Base-by-base conservation (phyloP, 2,329 filamentous ascomycete species). In the Epichloe glyceriae region DNA sequence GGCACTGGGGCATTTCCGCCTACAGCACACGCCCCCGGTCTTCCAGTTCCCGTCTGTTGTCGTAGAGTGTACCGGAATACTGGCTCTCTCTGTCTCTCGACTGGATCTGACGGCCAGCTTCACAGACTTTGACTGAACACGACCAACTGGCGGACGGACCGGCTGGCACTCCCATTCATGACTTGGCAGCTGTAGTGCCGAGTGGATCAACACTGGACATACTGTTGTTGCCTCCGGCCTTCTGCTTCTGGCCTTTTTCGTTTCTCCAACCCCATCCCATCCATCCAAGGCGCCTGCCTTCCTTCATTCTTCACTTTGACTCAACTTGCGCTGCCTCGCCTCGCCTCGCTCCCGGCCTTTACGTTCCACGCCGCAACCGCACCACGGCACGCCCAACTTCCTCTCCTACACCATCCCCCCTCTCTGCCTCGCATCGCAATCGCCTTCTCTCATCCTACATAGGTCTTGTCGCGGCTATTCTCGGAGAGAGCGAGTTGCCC, bases 321-420 rank as follows among this genome's bases (percentile, higher is more conserved):
- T 47, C 10, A 30, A 30, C 26, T 30, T 30, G 26, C 26, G 26
- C 26, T 45, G 35, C 49, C 35, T 46, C 38, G 52, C 49, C 35
- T 46, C 38, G 52, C 43, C 49, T 46, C 40, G 41, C 53, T 35
- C 37, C 51, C 43, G 41, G 41, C 44, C 50, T 49, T 49, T 53
- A 50, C 39, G 37, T 46, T 50, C 15, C 34, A 52, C 52, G 45
- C 46, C 49, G 42, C 38, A 48, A 48, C 47, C 33, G 44, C 48
- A 38, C 46, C 42, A 40, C 52, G 48, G n/a, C 43, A 46, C 47
- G 46, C 47, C 52, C 52, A 52, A 53, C 50, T 51, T 50, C 26
- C 55, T 52, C 50, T 47, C 54, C 50, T 50, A 55, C 55, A 52
- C 48, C 55, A 54, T 58, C 50, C 45, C 44, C 43, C 42, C 48